Percentiles rank a stretch among this genome's conserved stretches.
These are phyloP conservation scores for Polyporus tsugae DNA, from an alignment of 1,284 basidiomycete species.

Conservation along the genomic window DNA sequence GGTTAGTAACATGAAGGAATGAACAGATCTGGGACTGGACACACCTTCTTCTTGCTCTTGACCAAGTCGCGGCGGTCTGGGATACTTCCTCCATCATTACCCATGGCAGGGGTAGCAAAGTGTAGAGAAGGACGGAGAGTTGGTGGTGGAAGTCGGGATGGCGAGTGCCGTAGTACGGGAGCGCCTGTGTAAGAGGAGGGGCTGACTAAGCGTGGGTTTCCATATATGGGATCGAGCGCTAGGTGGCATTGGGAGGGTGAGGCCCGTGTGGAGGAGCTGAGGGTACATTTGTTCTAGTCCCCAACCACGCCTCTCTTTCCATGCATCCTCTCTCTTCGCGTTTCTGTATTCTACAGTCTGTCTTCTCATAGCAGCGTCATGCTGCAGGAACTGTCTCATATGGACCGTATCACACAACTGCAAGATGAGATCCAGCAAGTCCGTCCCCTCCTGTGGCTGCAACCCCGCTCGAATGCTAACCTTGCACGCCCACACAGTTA, in stretches of 20 bases:
- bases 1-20: background rate
- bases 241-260: slow-evolving; percentile 6
- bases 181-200: slow-evolving; percentile 2
- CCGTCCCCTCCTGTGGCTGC: slow-evolving; percentile 31
- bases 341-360: slow-evolving; percentile 12
- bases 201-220: slow-evolving; percentile 26
- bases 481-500: slow-evolving; percentile 53
- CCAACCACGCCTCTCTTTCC: slow-evolving; percentile 16
- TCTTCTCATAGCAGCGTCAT: slow-evolving; percentile 59
- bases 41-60: slow-evolving; percentile 73
- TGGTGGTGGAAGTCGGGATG: slow-evolving; percentile 24
- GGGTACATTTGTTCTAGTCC: background rate
- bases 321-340: slow-evolving; percentile 22
- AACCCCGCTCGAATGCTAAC: background rate
- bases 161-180: background rate
- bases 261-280: too few species aligned
- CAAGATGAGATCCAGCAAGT: slow-evolving; percentile 89
- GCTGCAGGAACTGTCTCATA: slow-evolving; percentile 87
- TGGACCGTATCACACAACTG: slow-evolving; percentile 89
- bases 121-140: background rate
- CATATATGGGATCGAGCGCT: slow-evolving; percentile 16
- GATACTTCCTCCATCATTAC: slow-evolving; percentile 89
- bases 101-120: slow-evolving; percentile 54
- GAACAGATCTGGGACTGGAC: slow-evolving; percentile 19
- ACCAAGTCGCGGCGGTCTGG: slow-evolving; percentile 86